Evolutionary conservation across 75 land plant species (phyloP).

Genomic region (Ceratopteris richardii): DNA sequence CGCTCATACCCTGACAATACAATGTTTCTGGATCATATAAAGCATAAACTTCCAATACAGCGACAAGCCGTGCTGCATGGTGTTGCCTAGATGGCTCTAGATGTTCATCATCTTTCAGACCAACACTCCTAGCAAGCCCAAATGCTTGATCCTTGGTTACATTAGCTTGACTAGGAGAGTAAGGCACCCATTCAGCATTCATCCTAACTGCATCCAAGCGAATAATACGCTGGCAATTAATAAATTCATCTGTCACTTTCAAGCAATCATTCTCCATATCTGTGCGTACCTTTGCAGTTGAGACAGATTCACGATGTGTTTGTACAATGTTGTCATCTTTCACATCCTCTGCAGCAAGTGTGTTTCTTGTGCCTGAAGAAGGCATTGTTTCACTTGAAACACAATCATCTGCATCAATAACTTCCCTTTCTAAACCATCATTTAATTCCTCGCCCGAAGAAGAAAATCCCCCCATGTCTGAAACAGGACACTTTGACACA

Average conservation of each 20-base stretch:
- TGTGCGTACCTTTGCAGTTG: conserved; percentile 5
- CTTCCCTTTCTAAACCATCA: neutral
- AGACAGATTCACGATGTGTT: neutral
- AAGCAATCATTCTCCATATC: conserved; percentile 3
- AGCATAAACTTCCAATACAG: conserved; percentile 78
- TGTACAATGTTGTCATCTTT: neutral
- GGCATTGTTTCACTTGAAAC: neutral
- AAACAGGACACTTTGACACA: neutral
- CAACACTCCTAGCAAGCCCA: conserved; percentile 39
- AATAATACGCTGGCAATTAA: conserved; percentile 79
- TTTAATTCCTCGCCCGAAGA: neutral
- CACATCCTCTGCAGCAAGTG: neutral
- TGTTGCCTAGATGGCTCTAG: conserved; percentile 58
- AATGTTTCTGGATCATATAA: conserved; percentile 78
- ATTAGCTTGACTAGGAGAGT: conserved; percentile 54
- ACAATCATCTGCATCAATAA: no score
- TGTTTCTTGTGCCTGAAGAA: neutral
- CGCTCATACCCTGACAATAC: conserved; percentile 95
- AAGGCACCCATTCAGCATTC: conserved; percentile 65
- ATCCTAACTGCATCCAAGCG: conserved; percentile 79
- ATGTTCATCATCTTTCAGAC: conserved; percentile 73
- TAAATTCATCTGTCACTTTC: conserved; percentile 50
- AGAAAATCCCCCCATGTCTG: neutral
- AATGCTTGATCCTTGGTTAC: conserved; percentile 46
- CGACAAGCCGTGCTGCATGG: conserved; percentile 82